Percentiles rank a stretch among this genome's conserved stretches.
Evolutionary conservation across 2,329 filamentous ascomycete genomes (phyloP).

Genomic region (Hypoxylon sp.): DNA sequence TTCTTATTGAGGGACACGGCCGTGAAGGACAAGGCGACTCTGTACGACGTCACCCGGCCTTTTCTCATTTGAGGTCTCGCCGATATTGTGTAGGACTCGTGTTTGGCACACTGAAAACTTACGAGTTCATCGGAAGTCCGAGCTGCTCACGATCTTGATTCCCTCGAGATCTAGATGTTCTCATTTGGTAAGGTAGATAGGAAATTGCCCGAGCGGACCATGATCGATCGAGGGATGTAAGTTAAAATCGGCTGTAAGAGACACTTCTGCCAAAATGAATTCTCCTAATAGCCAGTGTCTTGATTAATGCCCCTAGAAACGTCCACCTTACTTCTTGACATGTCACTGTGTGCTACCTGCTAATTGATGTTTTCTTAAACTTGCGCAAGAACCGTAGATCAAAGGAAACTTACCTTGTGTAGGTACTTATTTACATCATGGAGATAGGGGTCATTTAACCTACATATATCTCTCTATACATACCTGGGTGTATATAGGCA

Average conservation of each 20-base stretch:
- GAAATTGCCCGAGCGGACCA: slow-evolving; percentile 1
- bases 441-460: too few species aligned
- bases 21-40: slow-evolving; percentile 8
- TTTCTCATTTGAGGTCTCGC: slow-evolving; percentile 37
- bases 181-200: neutral
- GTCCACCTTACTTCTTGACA: too few species aligned
- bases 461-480: too few species aligned
- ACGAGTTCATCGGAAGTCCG: slow-evolving; percentile 20
- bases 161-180: neutral
- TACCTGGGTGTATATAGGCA: too few species aligned
- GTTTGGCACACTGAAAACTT: slow-evolving; percentile 16
- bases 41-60: slow-evolving; percentile 26
- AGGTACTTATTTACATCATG: too few species aligned
- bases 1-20: neutral
- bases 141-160: neutral
- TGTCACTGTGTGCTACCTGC: neutral
- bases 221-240: neutral
- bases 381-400: too few species aligned
- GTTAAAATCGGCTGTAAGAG: neutral
- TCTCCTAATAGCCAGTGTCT: neutral
- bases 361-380: neutral
- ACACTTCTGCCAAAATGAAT: neutral
- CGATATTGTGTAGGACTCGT: slow-evolving; percentile 32
- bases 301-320: neutral
- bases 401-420: too few species aligned